Evolutionary conservation across 1,284 basidiomycete genomes (phyloP), one percentile per base, ranked within the genome.

Genomic region (Cryptococcus wingfieldii): DNA sequence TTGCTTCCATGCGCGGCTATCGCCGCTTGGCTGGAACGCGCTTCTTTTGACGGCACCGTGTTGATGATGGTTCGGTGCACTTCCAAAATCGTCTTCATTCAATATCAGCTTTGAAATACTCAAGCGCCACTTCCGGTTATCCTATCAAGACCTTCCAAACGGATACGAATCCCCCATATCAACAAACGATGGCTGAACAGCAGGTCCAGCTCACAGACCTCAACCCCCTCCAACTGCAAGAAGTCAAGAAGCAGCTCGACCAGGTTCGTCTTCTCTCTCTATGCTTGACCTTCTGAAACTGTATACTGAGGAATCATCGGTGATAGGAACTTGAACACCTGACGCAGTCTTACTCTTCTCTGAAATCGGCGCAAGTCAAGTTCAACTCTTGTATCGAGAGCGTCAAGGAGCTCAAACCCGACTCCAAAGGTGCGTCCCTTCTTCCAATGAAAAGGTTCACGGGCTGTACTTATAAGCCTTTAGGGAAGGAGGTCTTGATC

Each of bases 361-460:
- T 98, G 28, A 94, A 91, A 73, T 84, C 88, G 66, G 95, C 93
- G 1, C 93, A 97, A 70, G 83, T 87, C 12, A 96, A 94, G 77
- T 98, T 98, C 81, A 87, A 84, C 63, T 79, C 85, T 12, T 97
- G 94, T 68, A 83, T 93, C 38, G 87, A 89, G 50, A 75, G 89
- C 64, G 84, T 94, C 3, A 79, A 79, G n/a, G 84, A 90, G 64
- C 78, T 98, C 10, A 89, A 86, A 55, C 83, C 85, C 0, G 79
- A 82, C 49, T 91, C 89, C 67, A 81, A 84, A 69, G 83, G 92
- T 89, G 56, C 41, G 81, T 78, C 19, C 1, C 37, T 31, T 42
- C 38, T 9, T 45, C 34, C n/a, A 42, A 16, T 43, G 37, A 44
- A 46, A 28, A 42, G 31, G 14, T 3, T 25, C 5, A 34, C 1